Conservation (phyloP, 179 eudicot species). For the Actinidia arguta region DNA sequence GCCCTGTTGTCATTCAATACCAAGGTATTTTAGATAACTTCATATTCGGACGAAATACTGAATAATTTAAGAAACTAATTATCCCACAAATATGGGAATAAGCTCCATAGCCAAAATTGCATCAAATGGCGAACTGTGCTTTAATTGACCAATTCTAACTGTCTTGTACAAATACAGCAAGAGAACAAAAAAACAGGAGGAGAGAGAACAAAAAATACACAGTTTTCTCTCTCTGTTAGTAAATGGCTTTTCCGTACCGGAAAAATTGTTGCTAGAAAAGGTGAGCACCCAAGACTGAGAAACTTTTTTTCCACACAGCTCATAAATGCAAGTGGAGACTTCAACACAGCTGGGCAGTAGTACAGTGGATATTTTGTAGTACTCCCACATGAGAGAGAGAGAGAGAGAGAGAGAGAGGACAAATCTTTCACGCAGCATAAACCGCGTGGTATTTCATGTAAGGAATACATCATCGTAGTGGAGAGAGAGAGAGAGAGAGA, state of each 20-base stretch:
- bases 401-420: slow-evolving; percentile 18
- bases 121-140: slow-evolving; percentile 12
- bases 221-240: not conserved
- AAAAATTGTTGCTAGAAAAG: slow-evolving; percentile 9
- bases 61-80: not conserved
- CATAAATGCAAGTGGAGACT: not conserved
- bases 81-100: slow-evolving; percentile 9
- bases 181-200: not conserved
- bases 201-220: not conserved
- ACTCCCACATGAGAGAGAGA: not conserved
- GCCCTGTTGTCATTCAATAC: no score
- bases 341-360: not conserved
- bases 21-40: no score
- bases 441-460: no score
- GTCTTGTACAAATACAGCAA: not conserved
- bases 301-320: not conserved
- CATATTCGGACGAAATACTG: no score
- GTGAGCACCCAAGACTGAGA: not conserved
- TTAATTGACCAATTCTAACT: not conserved
- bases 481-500: not conserved
- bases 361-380: slow-evolving; percentile 27
- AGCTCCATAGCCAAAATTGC: not conserved
- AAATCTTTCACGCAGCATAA: not conserved
- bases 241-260: not conserved
- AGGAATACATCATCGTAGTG: no score